Evolutionary conservation across 2,329 filamentous ascomycete genomes (phyloP), one percentile per base, ranked within the genome.

Genomic region (Pestalotiopsis sp.): DNA sequence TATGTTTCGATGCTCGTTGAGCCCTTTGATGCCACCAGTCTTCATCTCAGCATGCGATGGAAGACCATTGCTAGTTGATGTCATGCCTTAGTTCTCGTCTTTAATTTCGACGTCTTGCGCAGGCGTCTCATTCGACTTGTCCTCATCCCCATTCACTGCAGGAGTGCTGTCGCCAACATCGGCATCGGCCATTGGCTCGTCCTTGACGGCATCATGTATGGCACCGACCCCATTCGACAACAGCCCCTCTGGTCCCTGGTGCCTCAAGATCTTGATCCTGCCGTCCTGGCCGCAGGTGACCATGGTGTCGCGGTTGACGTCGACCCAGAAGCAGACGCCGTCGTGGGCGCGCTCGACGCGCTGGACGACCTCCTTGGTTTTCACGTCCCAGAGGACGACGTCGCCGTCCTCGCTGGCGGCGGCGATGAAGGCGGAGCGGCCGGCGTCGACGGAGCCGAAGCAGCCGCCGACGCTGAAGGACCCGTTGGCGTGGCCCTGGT

Each of bases 371-470:
- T 92, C 90, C 80, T 98, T 99, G 76, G 86, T 93, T 70, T 88
- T 90, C 14, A 98, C 93, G 75, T 98, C 94, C 96, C 96, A 99
- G 66, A 97, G 87, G 17, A 97, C 84, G 12, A 97, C 87, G 61
- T 90, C 88, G 17, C 95, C 94, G 75, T 98, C 93, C 78, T 98
- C 95, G 78, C 93, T 97, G 0, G 95, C 94, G 41, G 92, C 92
- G 0, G 91, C 92, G 17, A 95, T 88, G 75, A 97, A 97, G 0
- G 84, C 73, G 52, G 39, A 41, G 7, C 13, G 17, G 56, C 23
- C 61, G 0, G 52, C 58, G 57, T 84, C 83, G 71, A 92, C 91
- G 1, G 88, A 86, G 13, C 93, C 95, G 77, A 98, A 98, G 56
- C 91, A 91, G 3, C 94, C 93, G 2, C 89, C 89, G n/a, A 98